Conservation (phyloP, 345 rosid genomes). For the Noccaea bulbosa region DNA sequence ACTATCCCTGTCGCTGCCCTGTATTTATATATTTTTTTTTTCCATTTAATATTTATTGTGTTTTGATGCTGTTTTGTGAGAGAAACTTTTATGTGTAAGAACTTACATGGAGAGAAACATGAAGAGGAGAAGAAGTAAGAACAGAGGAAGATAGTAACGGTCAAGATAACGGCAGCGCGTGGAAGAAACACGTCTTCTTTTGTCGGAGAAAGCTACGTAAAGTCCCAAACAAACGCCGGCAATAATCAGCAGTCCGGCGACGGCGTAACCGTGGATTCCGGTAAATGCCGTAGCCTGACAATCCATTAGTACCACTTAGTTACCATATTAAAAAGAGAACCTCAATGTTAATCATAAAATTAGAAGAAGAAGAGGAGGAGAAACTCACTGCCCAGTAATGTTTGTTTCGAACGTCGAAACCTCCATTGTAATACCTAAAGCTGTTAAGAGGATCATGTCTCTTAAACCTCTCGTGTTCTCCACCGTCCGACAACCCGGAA, state of each 20-base stretch:
- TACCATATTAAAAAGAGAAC: background rate
- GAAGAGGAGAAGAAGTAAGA: conserved; percentile 50
- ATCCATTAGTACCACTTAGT: conserved; percentile 13
- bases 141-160: conserved; percentile 38
- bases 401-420: conserved; percentile 55
- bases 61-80: too few relatives aligned
- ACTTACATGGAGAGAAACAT: conserved; percentile 63
- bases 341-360: background rate
- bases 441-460: conserved; percentile 66
- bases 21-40: background rate
- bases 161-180: conserved; percentile 33
- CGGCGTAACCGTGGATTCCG: conserved; percentile 63
- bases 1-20: conserved; percentile 55
- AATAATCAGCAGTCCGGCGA: conserved; percentile 61
- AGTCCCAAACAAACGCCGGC: conserved; percentile 56
- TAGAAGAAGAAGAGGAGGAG: background rate
- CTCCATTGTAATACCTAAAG: conserved; percentile 57
- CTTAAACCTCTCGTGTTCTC: conserved; percentile 35
- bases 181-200: conserved; percentile 29
- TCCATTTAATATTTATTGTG: background rate
- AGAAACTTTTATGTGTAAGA: too few relatives aligned
- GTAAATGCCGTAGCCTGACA: conserved; percentile 82
- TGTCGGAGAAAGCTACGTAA: conserved; percentile 41
- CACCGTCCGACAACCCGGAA: conserved; percentile 36
- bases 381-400: conserved; percentile 81